Evolutionary conservation across 805 yeast species (phyloP), one percentile per base, ranked within the genome.

Genomic region (Hanseniaspora vineae): DNA sequence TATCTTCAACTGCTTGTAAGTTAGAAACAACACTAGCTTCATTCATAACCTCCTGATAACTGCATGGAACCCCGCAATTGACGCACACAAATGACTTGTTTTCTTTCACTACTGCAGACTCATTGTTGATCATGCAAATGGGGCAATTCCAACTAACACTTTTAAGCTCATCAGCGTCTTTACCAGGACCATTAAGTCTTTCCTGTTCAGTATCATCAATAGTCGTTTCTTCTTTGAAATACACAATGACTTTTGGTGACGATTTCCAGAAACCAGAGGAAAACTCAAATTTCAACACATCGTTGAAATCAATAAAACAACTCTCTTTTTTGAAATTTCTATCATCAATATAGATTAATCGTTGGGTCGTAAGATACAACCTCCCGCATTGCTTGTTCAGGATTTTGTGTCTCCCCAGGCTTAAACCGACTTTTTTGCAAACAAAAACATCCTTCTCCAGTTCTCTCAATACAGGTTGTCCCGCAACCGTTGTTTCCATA

Each of bases 291-390:
- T 58, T 51, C 1, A 56, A 59, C 3, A 81, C 62, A 44, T 68
- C 71, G 17, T 60, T 58, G 31, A 81, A 59, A 19, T 69, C 69
- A 5, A 81, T 50, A 1, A 70, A 70, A 2, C 81, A 58, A 2
- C 84, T 76, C 48, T 67, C 58, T 6, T 59, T 55, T 2, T 57
- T 57, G 1, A 76, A 72, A 17, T 53, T 49, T 6, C 17, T 54
- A 48, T 76, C 74, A 55, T 83, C 89, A 12, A 89, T 75, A 60
- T 80, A 90, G 12, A 88, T 78, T 1, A 90, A 61, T 43, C 97
- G 65, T 48, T 72, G 72, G 37, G 79, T 76, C 0, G 97, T 89
- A 31, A 90, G 65, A 60, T 88, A 88, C 0, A 84, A 57, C 31
- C 95, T 69, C 0, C 97, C 97, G 49, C 73, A 65, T 58, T 85